A percentile compares a stretch with the other conserved stretches of the same genome.
phyloP scores from a whole-genome alignment of 352 stramenopile species.

The Phytophthora pini region DNA sequence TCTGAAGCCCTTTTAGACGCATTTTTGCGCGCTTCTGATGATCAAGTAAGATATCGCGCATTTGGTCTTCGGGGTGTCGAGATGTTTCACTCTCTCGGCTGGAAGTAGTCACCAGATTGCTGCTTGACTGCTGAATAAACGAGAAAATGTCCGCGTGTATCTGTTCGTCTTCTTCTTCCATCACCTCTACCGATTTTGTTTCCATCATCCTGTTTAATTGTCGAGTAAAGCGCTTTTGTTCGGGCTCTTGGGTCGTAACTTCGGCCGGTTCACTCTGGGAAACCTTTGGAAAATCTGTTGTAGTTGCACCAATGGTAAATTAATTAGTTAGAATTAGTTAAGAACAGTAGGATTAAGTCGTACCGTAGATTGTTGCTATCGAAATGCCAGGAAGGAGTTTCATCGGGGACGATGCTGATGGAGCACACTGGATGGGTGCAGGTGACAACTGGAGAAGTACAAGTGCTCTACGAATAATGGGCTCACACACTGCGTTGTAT shows the following conservation, averaged over 20 bases:
- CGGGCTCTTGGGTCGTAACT: conserved; percentile 13
- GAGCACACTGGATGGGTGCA: conserved; percentile 43
- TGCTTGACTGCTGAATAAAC: conserved; percentile 73
- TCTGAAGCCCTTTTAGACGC: conserved; percentile 71
- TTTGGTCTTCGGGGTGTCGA: conserved; percentile 49
- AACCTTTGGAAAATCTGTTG: conserved; percentile 47
- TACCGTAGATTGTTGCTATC: conserved; percentile 59
- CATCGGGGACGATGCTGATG: conserved; percentile 45
- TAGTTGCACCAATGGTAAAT: neutral
- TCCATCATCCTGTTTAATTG: conserved; percentile 80
- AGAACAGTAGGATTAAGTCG: conserved; percentile 1
- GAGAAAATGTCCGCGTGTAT: conserved; percentile 83
- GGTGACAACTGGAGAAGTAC: conserved; percentile 69
- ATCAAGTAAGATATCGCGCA: conserved; percentile 52
- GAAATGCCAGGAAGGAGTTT: conserved; percentile 84
- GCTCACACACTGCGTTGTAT: conserved; percentile 85
- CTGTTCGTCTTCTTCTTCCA: conserved; percentile 88
- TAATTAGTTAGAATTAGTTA: conserved; percentile 4
- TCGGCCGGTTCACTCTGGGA: conserved; percentile 8
- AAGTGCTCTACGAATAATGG: conserved; percentile 72
- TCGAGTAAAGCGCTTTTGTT: conserved; percentile 48
- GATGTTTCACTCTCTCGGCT: conserved; percentile 6
- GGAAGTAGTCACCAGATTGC: conserved; percentile 9
- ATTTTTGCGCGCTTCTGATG: conserved; percentile 57
- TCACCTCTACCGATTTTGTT: conserved; percentile 72